Percentiles rank a stretch among this genome's conserved stretches.
phyloP scores from a whole-genome alignment of 208 protist species.

The Trypanosoma congolense region DNA sequence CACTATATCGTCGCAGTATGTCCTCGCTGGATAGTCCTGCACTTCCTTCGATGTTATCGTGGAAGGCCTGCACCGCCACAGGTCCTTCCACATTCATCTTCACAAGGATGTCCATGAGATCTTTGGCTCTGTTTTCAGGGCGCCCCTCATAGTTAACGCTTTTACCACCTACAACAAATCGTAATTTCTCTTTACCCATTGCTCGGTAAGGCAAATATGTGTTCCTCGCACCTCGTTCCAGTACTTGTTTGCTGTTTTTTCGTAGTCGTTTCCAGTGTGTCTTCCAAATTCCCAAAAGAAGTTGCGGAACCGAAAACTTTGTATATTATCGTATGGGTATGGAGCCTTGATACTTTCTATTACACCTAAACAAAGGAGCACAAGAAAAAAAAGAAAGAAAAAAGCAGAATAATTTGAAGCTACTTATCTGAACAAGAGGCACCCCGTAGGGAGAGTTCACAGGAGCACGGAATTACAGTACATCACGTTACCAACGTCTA shows the following conservation, averaged over 20 bases:
- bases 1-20: conserved; percentile 39
- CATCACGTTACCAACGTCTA: no score
- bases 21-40: conserved; percentile 39
- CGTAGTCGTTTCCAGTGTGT: background rate
- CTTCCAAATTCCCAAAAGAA: no score
- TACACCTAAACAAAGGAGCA: no score
- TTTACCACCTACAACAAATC: conserved; percentile 58
- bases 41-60: conserved; percentile 65
- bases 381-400: no score
- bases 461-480: no score
- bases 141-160: conserved; percentile 70
- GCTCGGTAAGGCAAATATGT: background rate
- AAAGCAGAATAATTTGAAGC: no score
- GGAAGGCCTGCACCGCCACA: conserved; percentile 45
- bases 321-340: no score
- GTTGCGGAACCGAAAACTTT: no score
- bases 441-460: no score
- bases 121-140: conserved; percentile 48
- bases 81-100: conserved; percentile 55
- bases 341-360: no score
- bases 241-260: background rate
- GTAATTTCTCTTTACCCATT: conserved; percentile 71
- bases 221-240: no score
- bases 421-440: no score
- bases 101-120: conserved; percentile 75